phyloP scores from a whole-genome alignment of 129 eudicot species.

The Helianthus annuus region HanXRQr2.0-SUNRISE NC_035439.2:56005341-56005840 shows the following conservation, averaged over 20 bases:
- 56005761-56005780: conserved; percentile 36
- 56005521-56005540: conserved; percentile 19
- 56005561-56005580: conserved; percentile 57
- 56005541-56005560: conserved; percentile 33
- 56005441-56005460: conserved; percentile 27
- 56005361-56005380: too few relatives aligned
- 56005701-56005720: conserved; percentile 26
- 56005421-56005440: too few relatives aligned
- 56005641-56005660: conserved; percentile 22
- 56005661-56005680: conserved; percentile 13
- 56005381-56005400: too few relatives aligned
- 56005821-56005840: neutral
- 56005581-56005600: conserved; percentile 46
- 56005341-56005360: too few relatives aligned
- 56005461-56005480: conserved; percentile 80
- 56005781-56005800: conserved; percentile 15
- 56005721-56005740: conserved; percentile 19
- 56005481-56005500: conserved; percentile 61
- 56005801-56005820: conserved; percentile 2
- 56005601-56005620: conserved; percentile 32
- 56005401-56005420: too few relatives aligned
- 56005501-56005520: conserved; percentile 50
- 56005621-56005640: conserved; percentile 26
- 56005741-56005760: conserved; percentile 18
- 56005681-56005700: conserved; percentile 7